Evolutionary conservation across 768 basidiomycete species (phyloP).

Genomic region (Tulasnella sp.): DNA sequence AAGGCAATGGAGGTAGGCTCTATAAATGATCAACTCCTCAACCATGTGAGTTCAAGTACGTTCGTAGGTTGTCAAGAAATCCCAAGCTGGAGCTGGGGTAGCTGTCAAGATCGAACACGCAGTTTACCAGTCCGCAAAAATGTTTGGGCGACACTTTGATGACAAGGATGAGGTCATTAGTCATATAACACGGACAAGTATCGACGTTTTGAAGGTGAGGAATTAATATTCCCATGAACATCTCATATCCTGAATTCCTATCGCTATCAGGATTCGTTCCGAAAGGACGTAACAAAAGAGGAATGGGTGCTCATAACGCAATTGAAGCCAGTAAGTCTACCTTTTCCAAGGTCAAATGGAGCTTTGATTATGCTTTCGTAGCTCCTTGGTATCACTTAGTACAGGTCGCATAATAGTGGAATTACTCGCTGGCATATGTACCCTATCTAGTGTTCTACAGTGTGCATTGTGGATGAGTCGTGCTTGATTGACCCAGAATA

Average conservation of each 20-base stretch:
- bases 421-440: too few species aligned
- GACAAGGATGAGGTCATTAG: conserved; percentile 92
- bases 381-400: conserved; percentile 6
- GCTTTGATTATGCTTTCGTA: not conserved
- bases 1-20: conserved; percentile 60
- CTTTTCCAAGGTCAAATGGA: not conserved
- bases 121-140: conserved; percentile 86
- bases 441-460: not conserved
- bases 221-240: conserved; percentile 13
- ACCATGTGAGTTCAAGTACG: not conserved
- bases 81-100: conserved; percentile 89
- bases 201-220: conserved; percentile 86
- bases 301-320: conserved; percentile 90
- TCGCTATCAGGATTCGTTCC: conserved; percentile 55
- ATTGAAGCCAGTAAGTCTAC: conserved; percentile 61
- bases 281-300: conserved; percentile 74
- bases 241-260: conserved; percentile 11
- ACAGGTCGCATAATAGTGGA: not conserved
- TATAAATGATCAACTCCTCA: not conserved
- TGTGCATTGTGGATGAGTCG: too few species aligned
- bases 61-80: conserved; percentile 78
- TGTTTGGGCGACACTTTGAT: conserved; percentile 92
- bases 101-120: conserved; percentile 98
- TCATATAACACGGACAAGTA: conserved; percentile 80
- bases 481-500: too few species aligned